Evolutionary conservation across 2,329 filamentous ascomycete genomes (phyloP), one percentile per base, ranked within the genome.

Genomic region (Fusarium sterilihyphosum): DNA sequence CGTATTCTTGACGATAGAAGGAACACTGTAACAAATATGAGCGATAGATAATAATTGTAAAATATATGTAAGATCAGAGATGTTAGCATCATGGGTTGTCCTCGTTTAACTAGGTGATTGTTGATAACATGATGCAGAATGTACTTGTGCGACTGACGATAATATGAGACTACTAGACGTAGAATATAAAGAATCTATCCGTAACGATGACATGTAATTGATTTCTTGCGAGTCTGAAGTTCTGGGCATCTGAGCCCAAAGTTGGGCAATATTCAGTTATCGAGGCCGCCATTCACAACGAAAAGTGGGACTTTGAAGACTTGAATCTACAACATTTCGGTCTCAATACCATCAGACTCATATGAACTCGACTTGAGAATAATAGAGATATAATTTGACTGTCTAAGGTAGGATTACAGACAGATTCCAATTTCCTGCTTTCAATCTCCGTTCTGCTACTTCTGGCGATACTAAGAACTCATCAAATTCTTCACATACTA

Each of bases 261-360:
- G 60, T 60, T 69, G 49, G 52, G 57, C 18, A 33, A 61, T 72
- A 81, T 81, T 81, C 71, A 80, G 62, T 80, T 80, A 80, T 73
- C 78, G 79, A 80, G 79, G 79, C 56, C 58, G 47, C 37, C 59
- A 60, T 53, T 58, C 49, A 62, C 46, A 43, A 18, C 22, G 59
- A 74, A 74, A 74, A 74, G 73, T 74, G 73, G 71, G 64, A 74
- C 66, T 74, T 60, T 61, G 64, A 76, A 74, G 71, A 76, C 73
- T 70, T 75, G 49, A n/a, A 75, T 68, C 68, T 67, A 26, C 22
- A 61, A 37, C 35, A 46, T 56, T 58, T 63, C 26, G 37, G 41
- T 33, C 26, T 20, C 20, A n/a, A 52, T 38, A 40, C 29, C n/a
- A 56, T 22, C 57, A 6, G 50, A 40, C 31, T 35, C 33, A 0